These are phyloP conservation scores for Haplosporangium sp. DNA, from an alignment of 371 early-diverging fungal species.

Conservation along the genomic window DNA sequence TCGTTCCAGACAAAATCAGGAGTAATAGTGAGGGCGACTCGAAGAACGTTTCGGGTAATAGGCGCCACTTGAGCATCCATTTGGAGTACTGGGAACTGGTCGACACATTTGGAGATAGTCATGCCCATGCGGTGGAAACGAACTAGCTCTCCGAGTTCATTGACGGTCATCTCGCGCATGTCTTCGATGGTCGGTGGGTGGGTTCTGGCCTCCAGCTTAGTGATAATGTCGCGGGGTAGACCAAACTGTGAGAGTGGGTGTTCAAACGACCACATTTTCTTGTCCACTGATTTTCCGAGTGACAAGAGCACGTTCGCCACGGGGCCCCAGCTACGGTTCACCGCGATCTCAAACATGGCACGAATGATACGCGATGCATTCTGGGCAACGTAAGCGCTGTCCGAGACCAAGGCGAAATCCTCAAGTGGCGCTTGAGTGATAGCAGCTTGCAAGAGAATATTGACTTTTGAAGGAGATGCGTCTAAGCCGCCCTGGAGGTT, in stretches of 20 bases:
- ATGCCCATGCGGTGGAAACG: conserved; percentile 83
- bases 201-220: conserved; percentile 75
- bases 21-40: conserved; percentile 80
- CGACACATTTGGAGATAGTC: conserved; percentile 76
- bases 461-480: conserved; percentile 86
- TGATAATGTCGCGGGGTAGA: conserved; percentile 78
- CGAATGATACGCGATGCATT: conserved; percentile 95
- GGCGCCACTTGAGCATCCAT: conserved; percentile 88
- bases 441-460: conserved; percentile 89
- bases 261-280: conserved; percentile 95
- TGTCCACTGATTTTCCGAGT: conserved; percentile 91
- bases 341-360: conserved; percentile 94
- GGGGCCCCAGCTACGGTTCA: conserved; percentile 91
- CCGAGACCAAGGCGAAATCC: conserved; percentile 94
- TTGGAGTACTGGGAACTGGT: conserved; percentile 86
- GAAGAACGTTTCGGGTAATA: conserved; percentile 91
- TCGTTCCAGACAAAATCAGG: conserved; percentile 95
- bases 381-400: conserved; percentile 92
- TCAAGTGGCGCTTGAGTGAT: conserved; percentile 85
- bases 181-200: conserved; percentile 72
- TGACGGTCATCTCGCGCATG: conserved; percentile 84
- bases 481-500: conserved; percentile 50
- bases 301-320: conserved; percentile 82
- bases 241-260: conserved; percentile 92
- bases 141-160: conserved; percentile 90